Conservation (phyloP, 1,284 basidiomycete species). For the Trichosporon sp. region DNA sequence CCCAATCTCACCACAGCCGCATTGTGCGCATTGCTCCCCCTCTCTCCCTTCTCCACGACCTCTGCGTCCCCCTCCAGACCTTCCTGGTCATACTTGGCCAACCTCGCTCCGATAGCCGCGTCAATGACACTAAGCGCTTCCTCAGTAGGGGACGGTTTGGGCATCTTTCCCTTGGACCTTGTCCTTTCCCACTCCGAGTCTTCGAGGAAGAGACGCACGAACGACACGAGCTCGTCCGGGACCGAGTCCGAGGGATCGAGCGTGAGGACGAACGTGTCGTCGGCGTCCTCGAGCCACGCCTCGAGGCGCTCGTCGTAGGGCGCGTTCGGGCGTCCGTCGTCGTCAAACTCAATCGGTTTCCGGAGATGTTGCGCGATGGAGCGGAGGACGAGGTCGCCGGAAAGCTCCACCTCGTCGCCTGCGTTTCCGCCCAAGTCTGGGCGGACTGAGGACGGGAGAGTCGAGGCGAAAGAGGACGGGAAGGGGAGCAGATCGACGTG, state of each 20-base stretch:
- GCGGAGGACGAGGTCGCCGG: conserved; percentile 73
- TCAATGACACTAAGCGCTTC: conserved; percentile 56
- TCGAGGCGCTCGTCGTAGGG: conserved; percentile 65
- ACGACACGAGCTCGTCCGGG: conserved; percentile 69
- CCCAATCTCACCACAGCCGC: conserved; percentile 57
- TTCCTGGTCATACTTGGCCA: conserved; percentile 20
- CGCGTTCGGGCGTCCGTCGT: conserved; percentile 35
- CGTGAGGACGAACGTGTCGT: conserved; percentile 74
- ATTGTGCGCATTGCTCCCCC: conserved; percentile 34
- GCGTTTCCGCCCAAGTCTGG: conserved; percentile 67
- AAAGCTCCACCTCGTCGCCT: conserved; percentile 81
- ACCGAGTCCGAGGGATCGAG: conserved; percentile 57
- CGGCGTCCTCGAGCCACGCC: conserved; percentile 86
- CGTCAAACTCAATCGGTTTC: conserved; percentile 45
- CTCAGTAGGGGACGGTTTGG: conserved; percentile 69
- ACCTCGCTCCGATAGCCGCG: conserved; percentile 57
- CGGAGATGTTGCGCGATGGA: conserved; percentile 50
- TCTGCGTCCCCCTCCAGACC: conserved; percentile 46
- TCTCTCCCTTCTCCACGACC: conserved; percentile 32
- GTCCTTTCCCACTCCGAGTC: conserved; percentile 69
- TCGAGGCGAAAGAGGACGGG: conserved; percentile 40
- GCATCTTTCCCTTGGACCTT: conserved; percentile 71
- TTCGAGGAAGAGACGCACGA: conserved; percentile 70
- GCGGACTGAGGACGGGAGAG: conserved; percentile 48
- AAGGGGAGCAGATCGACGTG: conserved; percentile 80